phyloP scores from a whole-genome alignment of 345 rosid genomes.

The Eucalyptus sp. region DNA sequence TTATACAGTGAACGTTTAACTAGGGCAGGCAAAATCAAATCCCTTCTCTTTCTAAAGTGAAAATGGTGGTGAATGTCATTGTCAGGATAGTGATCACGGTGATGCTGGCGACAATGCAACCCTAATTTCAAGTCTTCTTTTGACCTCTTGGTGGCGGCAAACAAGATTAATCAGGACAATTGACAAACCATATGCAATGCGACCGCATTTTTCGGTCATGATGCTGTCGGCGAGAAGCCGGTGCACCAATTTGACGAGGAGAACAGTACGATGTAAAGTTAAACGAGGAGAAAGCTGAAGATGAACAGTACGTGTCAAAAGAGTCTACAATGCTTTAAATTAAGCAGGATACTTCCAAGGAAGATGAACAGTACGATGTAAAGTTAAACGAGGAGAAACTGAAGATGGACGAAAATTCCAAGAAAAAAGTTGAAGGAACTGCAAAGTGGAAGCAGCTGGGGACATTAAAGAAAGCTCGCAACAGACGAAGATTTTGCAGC shows the following conservation, averaged over 20 bases:
- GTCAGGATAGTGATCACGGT: not conserved
- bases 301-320: not conserved
- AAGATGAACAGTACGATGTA: not conserved
- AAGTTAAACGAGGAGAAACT: not conserved
- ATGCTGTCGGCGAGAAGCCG: not conserved
- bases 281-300: too few relatives aligned
- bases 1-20: not conserved
- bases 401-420: not conserved
- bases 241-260: not conserved
- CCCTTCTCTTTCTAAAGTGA: not conserved
- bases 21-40: not conserved
- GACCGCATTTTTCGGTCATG: not conserved
- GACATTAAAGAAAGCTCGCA: not conserved
- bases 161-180: not conserved
- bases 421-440: not conserved
- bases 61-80: not conserved
- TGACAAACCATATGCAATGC: not conserved
- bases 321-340: not conserved
- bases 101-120: not conserved
- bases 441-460: not conserved
- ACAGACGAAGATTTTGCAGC: not conserved
- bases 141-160: not conserved
- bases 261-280: too few relatives aligned
- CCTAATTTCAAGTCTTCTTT: not conserved
- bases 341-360: not conserved